Evolutionary conservation across 805 yeast genomes (phyloP), one percentile per base, ranked within the genome.

Genomic region (Nakazawaea ishiwadae): DNA sequence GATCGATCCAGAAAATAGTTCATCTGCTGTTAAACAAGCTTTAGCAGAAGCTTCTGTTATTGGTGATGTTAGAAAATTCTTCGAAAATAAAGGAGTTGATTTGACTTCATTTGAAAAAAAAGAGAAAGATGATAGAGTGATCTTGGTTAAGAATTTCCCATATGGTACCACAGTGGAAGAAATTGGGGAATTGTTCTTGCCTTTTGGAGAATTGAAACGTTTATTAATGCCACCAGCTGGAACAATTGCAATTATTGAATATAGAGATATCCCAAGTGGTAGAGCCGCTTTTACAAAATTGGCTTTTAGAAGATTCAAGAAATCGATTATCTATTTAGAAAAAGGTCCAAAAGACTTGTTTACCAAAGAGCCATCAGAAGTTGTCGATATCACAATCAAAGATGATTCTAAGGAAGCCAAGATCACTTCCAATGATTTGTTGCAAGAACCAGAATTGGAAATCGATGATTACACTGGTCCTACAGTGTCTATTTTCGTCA

Each of bases 21-120:
- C 73, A 45, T 84, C 96, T 39, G 97, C 96, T 1, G 98, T 93
- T 11, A 87, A 90, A 58, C 98, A 90, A 62, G 98, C 99, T 0
- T 73, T 93, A 48, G 98, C 99, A 0, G 99, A 93, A 65, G 95
- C 97, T 2, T 93, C 89, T 55, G 96, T 90, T 14, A 81, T 93
- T 54, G 93, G 90, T 34, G 93, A 84, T 60, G 96, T 93, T 10
- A 77, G 96, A 55, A 77, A 78, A 51, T 93, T 80, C 62, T 93
- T 93, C 60, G 96, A 88, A 59, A 62, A 68, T 18, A 82, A 82
- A 56, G 95, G 96, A 27, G 86, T 93, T 32, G 96, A 91, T 65
- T 66, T 93, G 46, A 70, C 82, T 2, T 73, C 79, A 27, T 91
- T 93, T 56, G 65, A 65, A 37, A 71, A 73, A 46, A 71, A 66